These are phyloP conservation scores for Oryza punctata DNA, from an alignment of 176 grass and related monocot species.

Conservation along the genomic window DNA sequence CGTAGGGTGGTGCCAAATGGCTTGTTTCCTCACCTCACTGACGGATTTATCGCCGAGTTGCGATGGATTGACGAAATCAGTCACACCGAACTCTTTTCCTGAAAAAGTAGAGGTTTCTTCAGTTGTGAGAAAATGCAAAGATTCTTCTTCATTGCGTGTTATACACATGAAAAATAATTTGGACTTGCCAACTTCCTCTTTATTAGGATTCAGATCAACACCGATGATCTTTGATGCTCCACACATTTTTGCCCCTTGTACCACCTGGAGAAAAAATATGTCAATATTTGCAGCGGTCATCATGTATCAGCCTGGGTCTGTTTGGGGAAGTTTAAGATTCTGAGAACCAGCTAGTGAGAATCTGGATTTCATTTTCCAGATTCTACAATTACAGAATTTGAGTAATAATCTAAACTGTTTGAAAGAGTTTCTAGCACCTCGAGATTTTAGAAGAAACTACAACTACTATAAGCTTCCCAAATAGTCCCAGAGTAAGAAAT, in stretches of 20 bases:
- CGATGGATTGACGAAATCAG: constrained; percentile 55
- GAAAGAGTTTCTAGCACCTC: too few relatives aligned
- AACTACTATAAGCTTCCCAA: too few relatives aligned
- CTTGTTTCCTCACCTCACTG: constrained; percentile 30
- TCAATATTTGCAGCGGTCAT: not conserved
- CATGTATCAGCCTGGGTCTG: too few relatives aligned
- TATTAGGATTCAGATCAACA: constrained; percentile 62
- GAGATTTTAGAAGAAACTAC: too few relatives aligned
- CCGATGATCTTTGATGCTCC: constrained; percentile 63
- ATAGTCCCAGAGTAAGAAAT: not conserved
- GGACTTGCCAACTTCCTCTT: constrained; percentile 46
- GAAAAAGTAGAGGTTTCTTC: not conserved
- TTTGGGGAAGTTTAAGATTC: too few relatives aligned
- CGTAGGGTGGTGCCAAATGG: too few relatives aligned
- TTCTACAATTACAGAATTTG: too few relatives aligned
- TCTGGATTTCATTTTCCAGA: too few relatives aligned
- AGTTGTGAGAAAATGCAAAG: not conserved
- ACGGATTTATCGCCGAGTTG: constrained; percentile 44
- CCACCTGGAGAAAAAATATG: constrained; percentile 37
- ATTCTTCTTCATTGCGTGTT: not conserved
- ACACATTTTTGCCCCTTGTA: constrained; percentile 62
- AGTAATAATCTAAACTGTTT: too few relatives aligned
- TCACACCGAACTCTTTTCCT: constrained; percentile 53
- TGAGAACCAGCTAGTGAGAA: too few relatives aligned
- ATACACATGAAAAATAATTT: too few relatives aligned